Evolutionary conservation across 2,329 filamentous ascomycete genomes (phyloP), one percentile per base, ranked within the genome.

Genomic region (Trichoderma arundinaceum): DNA sequence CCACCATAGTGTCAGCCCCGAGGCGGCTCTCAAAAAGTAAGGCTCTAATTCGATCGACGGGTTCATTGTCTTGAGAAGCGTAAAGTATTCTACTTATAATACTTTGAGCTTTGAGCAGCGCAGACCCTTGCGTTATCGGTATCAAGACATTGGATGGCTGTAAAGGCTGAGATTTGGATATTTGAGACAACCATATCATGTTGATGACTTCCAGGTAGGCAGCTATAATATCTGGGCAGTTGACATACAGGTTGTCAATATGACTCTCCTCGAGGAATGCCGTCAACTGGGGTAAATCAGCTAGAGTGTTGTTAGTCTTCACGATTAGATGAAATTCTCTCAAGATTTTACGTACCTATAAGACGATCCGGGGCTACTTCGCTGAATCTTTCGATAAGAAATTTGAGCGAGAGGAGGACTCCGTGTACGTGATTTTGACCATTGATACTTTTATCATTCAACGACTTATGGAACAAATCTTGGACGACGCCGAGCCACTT

Each of bases 351-450:
- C 81, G 75, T 77, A 84, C 82, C 77, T 28, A 74, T 74, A 7
- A 83, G 73, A 19, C 77, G 74, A 28, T 80, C 79, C 0, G 75
- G 74, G 68, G 81, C 78, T 9, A 86, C 78, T 52, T 84, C 81
- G 3, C 74, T 68, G 13, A 86, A 79, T 41, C 85, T 81, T 67
- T 87, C 84, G 35, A 89, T 72, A 2, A 88, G 76, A 68, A 84
- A 86, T 64, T 84, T 86, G 8, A 86, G 73, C 0, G 85, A 81
- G 58, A 90, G 71, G 1, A 90, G 77, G 2, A 82, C 77, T 1
- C 88, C 88, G 68, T 91, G 88, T 0, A 86, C 72, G 35, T 79
- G 76, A 68, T 90, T 90, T 49, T 82, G 78, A 2, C 77, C 76
- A 7, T 73, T 72, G 0, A 67, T 68, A 1, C 75, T 72, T 7